Percentiles rank a stretch among this genome's conserved stretches.
phyloP scores from a whole-genome alignment of 495 filamentous ascomycete genomes.

The Xylaria castorea region DNA sequence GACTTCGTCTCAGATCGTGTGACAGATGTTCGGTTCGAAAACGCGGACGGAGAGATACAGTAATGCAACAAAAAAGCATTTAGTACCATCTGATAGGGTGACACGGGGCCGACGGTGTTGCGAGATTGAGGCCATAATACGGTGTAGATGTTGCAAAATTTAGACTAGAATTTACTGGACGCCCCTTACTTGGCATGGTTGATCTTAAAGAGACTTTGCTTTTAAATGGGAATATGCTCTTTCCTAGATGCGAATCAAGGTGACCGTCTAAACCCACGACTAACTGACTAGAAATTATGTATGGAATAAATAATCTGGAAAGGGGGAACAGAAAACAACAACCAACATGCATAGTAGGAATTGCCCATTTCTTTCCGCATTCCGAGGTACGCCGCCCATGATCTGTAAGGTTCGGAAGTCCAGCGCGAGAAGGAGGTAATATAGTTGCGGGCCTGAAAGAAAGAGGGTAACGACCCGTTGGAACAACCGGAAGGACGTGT shows the following conservation, averaged over 20 bases:
- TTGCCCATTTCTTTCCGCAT: conserved; percentile 10
- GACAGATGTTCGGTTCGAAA: background rate
- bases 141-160: background rate
- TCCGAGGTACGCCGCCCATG: conserved; percentile 18
- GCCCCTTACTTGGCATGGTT: background rate
- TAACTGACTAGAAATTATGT: conserved; percentile 25
- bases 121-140: background rate
- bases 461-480: background rate
- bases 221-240: conserved; percentile 25
- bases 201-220: background rate
- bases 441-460: background rate
- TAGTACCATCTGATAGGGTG: background rate
- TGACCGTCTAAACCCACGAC: conserved; percentile 23
- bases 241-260: conserved; percentile 27
- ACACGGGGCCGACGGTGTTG: background rate
- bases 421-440: background rate
- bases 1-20: background rate
- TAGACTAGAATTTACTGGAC: background rate
- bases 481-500: background rate
- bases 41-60: background rate
- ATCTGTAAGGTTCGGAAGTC: conserved; percentile 12
- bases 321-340: background rate
- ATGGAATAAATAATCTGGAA: conserved; percentile 10
- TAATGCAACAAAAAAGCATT: background rate
- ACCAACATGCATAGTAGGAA: background rate